phyloP scores from a whole-genome alignment of 306 rosid genomes.

The Phaseolus lunatus region DNA sequence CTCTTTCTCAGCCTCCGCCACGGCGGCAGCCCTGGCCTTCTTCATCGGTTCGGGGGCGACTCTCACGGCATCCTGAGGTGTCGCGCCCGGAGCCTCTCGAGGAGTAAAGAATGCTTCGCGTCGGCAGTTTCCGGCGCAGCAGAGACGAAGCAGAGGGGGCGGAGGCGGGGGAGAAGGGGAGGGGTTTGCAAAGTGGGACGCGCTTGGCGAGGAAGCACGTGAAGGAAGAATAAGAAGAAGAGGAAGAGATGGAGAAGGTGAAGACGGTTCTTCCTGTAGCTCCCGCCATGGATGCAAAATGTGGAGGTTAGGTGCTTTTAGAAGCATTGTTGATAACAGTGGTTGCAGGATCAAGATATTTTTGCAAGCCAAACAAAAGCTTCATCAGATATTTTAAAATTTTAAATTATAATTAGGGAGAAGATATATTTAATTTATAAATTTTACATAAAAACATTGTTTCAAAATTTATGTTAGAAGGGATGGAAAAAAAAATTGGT shows the following conservation, averaged over 20 bases:
- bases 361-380: not conserved
- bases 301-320: not conserved
- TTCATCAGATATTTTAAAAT: not conserved
- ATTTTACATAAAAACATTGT: too few relatives aligned
- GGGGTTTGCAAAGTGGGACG: constrained; percentile 55
- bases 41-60: constrained; percentile 4
- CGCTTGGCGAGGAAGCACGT: constrained; percentile 54
- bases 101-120: constrained; percentile 71
- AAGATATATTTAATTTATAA: too few relatives aligned
- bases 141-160: constrained; percentile 66
- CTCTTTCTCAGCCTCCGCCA: constrained; percentile 44
- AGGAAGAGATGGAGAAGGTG: constrained; percentile 49
- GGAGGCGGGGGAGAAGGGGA: constrained; percentile 52
- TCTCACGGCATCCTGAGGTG: constrained; percentile 65
- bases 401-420: too few relatives aligned
- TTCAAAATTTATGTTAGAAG: too few relatives aligned
- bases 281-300: constrained; percentile 49
- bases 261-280: constrained; percentile 68
- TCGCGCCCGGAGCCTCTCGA: constrained; percentile 71
- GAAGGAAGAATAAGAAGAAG: constrained; percentile 40
- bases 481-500: too few relatives aligned
- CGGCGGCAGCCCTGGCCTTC: constrained; percentile 11
- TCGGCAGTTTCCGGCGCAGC: constrained; percentile 37
- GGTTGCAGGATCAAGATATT: not conserved
- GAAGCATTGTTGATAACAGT: not conserved